Evolutionary conservation across 352 stramenopile species (phyloP), one percentile per base, ranked within the genome.

Genomic region (Pythium inflatum): DNA sequence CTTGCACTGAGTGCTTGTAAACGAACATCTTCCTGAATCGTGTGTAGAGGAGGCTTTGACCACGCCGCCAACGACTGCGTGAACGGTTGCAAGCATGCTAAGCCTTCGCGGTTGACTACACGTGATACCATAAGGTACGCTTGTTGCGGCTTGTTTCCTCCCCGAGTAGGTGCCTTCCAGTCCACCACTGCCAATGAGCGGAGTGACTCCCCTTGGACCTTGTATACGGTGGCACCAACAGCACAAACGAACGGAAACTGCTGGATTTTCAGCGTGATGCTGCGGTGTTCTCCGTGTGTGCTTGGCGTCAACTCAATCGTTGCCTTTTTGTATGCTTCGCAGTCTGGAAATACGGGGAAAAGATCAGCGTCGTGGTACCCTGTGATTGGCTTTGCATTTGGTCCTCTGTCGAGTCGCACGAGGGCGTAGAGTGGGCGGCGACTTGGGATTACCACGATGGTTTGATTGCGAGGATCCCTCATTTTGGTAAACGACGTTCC

Each of bases 201-300:
- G 12, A 70, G 36, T 25, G 53, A 59, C 16, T 70, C 54, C 0
- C 63, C 63, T 59, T 70, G 53, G 0, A 70, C 63, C 34, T 70
- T 70, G 43, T 70, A 70, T 4, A 70, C 53, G 1, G 63, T 70
- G 2, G 54, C 53, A 7, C 63, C 63, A 3, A 64, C 54, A 11
- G 63, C 63, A 50, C 53, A 64, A 12, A 70, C 53, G 25, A 70
- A 64, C 2, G 63, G 63, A 12, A 70, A 63, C 46, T 70, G 63
- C 33, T 64, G 53, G 8, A 62, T 55, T 34, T 59, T 53, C 3
- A 70, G 31, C 28, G 20, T 33, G n/a, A 70, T 55, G 0, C 2
- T 27, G 3, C 58, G 24, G 24, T 22, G 3, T 18, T 31, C 45
- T 5, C 58, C 58, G 1, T 27, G 31, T 1, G 28, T 20, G 5